Evolutionary conservation across 1,284 basidiomycete genomes (phyloP), one percentile per base, ranked within the genome.

Genomic region (Peniophora sp.): DNA sequence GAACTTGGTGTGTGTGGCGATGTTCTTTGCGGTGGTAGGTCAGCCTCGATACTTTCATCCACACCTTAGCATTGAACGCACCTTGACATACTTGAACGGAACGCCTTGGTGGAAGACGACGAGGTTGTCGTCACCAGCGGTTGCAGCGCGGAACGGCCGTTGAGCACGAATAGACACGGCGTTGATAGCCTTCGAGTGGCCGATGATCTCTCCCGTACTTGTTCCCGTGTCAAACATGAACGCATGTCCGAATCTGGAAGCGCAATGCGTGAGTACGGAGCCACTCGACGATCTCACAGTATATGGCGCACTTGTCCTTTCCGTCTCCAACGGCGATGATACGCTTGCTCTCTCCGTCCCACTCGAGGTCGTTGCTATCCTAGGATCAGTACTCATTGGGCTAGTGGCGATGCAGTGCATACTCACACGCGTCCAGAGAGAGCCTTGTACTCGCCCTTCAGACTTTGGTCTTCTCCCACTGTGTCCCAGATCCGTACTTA

Each of bases 271-370:
- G 27, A 27, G 45, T 44, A 34, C 18, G 42, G 44, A 45, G 24
- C 24, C 37, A 44, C 41, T 53, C 10, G 32, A 35, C 11, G 2
- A 3, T 22, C 37, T 42, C 24, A n/a, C 53, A 18, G 42, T 6
- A 27, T 20, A 20, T 15, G 22, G 9, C 81, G 56, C 54, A 92
- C 85, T 85, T 89, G 62, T 95, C 95, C 55, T 85, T 79, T 39
- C 96, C 96, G 55, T 97, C 92, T 47, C 97, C 97, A n/a, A 94
- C 96, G 15, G 88, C 93, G 47, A 98, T 88, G 58, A 99, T 88
- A 14, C 97, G 81, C 68, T 98, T 97, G 62, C 89, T 92, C 66
- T 99, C 97, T 3, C 88, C 89, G 62, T 99, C 97, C 94, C 95
- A 98, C 18, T 87, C 86, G 3, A 99, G 78, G 68, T 99, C 97